phyloP scores from a whole-genome alignment of 345 rosid genomes.

The Eucalyptus albens region DNA sequence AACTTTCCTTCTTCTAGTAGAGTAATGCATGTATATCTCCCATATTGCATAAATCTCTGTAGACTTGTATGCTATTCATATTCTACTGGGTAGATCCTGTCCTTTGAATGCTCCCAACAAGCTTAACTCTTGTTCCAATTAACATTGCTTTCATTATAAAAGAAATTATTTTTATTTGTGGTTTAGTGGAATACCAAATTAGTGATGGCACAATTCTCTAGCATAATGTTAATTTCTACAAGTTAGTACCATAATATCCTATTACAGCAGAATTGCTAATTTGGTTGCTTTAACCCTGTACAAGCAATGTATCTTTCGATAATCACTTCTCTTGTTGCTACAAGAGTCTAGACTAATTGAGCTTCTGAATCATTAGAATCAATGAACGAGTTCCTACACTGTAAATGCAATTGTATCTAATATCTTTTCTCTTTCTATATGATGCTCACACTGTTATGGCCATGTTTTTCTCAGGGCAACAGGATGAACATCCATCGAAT shows the following conservation, averaged over 20 bases:
- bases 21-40: background rate
- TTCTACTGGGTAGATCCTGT: background rate
- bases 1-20: background rate
- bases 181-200: background rate
- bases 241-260: background rate
- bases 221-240: background rate
- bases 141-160: background rate
- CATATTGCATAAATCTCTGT: background rate
- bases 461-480: constrained; percentile 38
- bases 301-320: background rate
- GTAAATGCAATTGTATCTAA: background rate
- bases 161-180: background rate
- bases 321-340: background rate
- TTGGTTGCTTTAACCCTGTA: background rate
- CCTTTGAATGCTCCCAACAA: background rate
- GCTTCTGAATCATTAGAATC: background rate
- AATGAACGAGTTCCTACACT: background rate
- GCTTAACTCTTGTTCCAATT: background rate
- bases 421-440: background rate
- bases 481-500: constrained; percentile 38
- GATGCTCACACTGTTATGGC: background rate
- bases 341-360: background rate
- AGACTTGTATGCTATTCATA: background rate
- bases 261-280: background rate
- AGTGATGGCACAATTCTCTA: background rate